Evolutionary conservation across 2,329 filamentous ascomycete genomes (phyloP).

Genomic region (Herpotrichia juniperi): DNA sequence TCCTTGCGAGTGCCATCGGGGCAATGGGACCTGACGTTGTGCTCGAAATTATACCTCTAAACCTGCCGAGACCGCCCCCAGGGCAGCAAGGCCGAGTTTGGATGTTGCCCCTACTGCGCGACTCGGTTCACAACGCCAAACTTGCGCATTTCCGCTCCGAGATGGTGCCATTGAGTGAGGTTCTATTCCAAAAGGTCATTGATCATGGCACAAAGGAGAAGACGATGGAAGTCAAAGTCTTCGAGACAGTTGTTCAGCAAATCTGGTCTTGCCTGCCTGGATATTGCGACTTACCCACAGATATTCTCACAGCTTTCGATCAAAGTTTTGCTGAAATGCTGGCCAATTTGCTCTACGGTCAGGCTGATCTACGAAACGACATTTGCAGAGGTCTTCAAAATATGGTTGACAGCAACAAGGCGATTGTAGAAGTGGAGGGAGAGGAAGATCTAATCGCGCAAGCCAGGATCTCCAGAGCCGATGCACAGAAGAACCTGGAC

Average conservation of each 20-base stretch:
- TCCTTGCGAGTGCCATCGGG: constrained; percentile 84
- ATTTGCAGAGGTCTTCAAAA: constrained; percentile 86
- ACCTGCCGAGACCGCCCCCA: constrained; percentile 76
- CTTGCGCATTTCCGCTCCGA: constrained; percentile 84
- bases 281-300: constrained; percentile 91
- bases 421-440: constrained; percentile 72
- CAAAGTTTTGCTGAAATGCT: constrained; percentile 88
- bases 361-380: constrained; percentile 84
- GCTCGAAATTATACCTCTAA: constrained; percentile 81
- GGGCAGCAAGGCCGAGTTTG: constrained; percentile 87
- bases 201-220: constrained; percentile 83
- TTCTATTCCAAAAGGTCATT: constrained; percentile 86
- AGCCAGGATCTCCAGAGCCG: constrained; percentile 75
- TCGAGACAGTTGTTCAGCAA: constrained; percentile 93
- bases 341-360: constrained; percentile 90
- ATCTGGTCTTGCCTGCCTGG: constrained; percentile 93
- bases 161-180: constrained; percentile 86
- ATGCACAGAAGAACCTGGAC: constrained; percentile 79
- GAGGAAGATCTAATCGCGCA: constrained; percentile 77
- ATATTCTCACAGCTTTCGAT: constrained; percentile 74
- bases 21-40: constrained; percentile 90
- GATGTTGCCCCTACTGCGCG: constrained; percentile 89
- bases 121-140: constrained; percentile 87
- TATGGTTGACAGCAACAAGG: constrained; percentile 89
- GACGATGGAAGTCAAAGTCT: constrained; percentile 96